A percentile compares a stretch with the other conserved stretches of the same genome.
These are phyloP conservation scores for Ligustrum vulgare DNA, from an alignment of 257 asterid genomes.

Conservation along the genomic window DNA sequence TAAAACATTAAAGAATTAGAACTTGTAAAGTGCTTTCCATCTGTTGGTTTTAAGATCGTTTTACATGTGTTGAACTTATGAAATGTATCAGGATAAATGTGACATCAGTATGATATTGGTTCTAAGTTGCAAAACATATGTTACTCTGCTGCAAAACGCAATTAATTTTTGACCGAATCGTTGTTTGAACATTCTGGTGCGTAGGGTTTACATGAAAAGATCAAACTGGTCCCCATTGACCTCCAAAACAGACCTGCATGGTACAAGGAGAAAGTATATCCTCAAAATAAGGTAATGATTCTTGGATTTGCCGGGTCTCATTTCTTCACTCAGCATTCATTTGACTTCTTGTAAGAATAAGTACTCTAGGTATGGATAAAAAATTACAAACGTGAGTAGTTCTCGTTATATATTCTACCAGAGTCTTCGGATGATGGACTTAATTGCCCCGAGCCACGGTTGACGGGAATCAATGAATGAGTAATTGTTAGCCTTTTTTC, in stretches of 20 bases:
- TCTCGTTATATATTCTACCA: not conserved
- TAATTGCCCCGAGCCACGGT: not conserved
- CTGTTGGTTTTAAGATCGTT: not conserved
- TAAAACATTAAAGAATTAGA: not conserved
- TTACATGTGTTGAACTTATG: not conserved
- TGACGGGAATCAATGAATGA: not conserved
- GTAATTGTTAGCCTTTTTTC: not conserved
- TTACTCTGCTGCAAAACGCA: not conserved
- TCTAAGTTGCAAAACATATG: not conserved
- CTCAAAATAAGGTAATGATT: constrained; percentile 50
- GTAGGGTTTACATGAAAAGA: constrained; percentile 58
- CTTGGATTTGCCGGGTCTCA: not conserved
- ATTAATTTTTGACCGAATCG: not conserved
- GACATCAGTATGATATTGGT: not conserved
- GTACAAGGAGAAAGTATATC: constrained; percentile 71
- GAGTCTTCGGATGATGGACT: not conserved
- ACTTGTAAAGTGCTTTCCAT: not conserved
- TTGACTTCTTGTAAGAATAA: constrained; percentile 1
- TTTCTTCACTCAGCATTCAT: not conserved
- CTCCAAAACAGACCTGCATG: constrained; percentile 60
- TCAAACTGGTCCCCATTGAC: constrained; percentile 55
- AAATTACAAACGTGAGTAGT: not conserved
- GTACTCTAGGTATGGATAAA: not conserved
- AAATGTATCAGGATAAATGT: not conserved
- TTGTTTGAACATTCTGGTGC: not conserved